Base-by-base conservation (phyloP, 169 alveolate species). In the Eimeria praecox region DNA sequence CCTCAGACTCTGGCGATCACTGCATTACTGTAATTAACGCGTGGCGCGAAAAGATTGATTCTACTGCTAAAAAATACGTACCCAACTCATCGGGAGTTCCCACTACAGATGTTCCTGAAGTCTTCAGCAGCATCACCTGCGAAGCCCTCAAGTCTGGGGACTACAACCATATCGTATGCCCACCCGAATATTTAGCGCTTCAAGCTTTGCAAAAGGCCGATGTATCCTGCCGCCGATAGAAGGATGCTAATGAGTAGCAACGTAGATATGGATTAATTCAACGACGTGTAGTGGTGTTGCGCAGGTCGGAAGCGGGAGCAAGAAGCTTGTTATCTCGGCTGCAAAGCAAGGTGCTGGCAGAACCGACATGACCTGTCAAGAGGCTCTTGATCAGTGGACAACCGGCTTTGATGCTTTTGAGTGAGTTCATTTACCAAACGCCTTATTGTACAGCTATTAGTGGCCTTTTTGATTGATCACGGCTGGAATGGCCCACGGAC, bases 151-250 rank as follows among this genome's bases (percentile, higher is more conserved):
- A 86, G 82, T 27, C 64, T 40, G 93, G 93, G 42, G 27, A 3
- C 0, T 86, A 35, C 44, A 62, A 40, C 83, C 93, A 86, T n/a
- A 62, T 86, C 30, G 93, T 86, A 40, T 9, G 93, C 33, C 64
- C 42, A 16, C 18, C 22, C n/a, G 54, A 0, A 49, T 9, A 35
- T 16, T 46, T 54, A n/a, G 18, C 54, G 33, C 49, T n/a, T 20
- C 52, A 22, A 9, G 30, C 24, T 24, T 46, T 12, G 49, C 44
- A n/a, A 66, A n/a, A 49, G 44, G 44, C 52, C 0, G 33, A 27
- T 49, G 42, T 44, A 46, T 0, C 20, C 56, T 75, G 52, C 54
- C 20, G 18, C 5, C 24, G 22, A 35, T 18, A 5, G 35, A 75
- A 1, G 12, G 35, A 6, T 75, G 56, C 85, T 75, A 1, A 42